A percentile compares a stretch with the other conserved stretches of the same genome.
Evolutionary conservation across 192 early-diverging fungal genomes (phyloP).

Genomic region (Chytriomyces hyalinus): DNA sequence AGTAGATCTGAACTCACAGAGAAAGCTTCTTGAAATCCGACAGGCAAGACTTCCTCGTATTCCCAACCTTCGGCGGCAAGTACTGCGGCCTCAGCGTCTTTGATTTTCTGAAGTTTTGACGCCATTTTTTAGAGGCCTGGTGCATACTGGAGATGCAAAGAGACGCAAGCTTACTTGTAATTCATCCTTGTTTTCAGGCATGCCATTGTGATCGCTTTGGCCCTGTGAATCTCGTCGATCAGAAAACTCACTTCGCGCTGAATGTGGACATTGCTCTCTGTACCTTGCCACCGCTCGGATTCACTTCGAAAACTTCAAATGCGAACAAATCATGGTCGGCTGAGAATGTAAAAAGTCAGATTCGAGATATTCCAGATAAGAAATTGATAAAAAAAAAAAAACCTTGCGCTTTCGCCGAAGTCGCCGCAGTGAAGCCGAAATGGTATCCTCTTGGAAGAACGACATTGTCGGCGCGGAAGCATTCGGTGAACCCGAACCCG

Average conservation of each 20-base stretch:
- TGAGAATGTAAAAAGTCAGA: constrained; percentile 22
- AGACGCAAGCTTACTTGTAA: not conserved
- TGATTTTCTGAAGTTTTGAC: constrained; percentile 42
- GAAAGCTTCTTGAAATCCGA: constrained; percentile 32
- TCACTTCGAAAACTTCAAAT: constrained; percentile 71
- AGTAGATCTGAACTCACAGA: constrained; percentile 16
- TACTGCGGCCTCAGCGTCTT: constrained; percentile 37
- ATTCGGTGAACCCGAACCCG: constrained; percentile 58
- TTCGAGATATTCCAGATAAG: constrained; percentile 6
- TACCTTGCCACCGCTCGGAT: constrained; percentile 51
- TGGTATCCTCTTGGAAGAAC: constrained; percentile 71
- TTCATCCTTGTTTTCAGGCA: constrained; percentile 11
- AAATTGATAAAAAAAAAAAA: not conserved
- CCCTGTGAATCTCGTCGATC: not conserved
- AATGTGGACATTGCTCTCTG: no score
- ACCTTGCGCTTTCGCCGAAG: constrained; percentile 19
- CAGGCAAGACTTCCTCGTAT: not conserved
- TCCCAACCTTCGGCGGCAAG: constrained; percentile 28
- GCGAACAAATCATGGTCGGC: constrained; percentile 80
- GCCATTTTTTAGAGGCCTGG: not conserved
- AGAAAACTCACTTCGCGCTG: no score
- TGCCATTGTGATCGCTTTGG: not conserved
- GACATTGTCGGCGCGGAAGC: constrained; percentile 57
- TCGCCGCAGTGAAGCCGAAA: constrained; percentile 70
- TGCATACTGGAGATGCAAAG: not conserved